Evolutionary conservation across 139 green algal genomes (phyloP).

Genomic region (Chlamydomonas asymmetrica): DNA sequence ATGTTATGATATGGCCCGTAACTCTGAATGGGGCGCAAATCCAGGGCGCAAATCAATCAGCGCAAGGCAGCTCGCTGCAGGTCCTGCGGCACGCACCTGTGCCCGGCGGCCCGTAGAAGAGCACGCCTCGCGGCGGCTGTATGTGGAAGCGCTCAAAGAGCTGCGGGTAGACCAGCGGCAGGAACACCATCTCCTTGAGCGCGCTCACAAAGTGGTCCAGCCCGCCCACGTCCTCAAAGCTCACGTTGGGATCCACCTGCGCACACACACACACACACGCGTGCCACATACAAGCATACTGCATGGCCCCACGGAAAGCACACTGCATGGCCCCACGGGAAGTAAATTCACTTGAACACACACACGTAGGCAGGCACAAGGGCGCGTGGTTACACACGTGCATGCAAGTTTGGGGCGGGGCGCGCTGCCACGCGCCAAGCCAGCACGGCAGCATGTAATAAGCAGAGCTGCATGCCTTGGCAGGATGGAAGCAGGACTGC

Average conservation of each 20-base stretch:
- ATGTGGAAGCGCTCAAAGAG: slow-evolving; percentile 90
- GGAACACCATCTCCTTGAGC: slow-evolving; percentile 98
- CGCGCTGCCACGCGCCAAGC: too few species aligned
- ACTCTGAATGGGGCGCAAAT: too few species aligned
- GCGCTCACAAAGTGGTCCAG: slow-evolving; percentile 83
- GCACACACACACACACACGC: too few species aligned
- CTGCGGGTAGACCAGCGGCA: slow-evolving; percentile 94
- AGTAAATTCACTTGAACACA: too few species aligned
- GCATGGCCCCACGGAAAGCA: neutral
- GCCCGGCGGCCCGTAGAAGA: slow-evolving; percentile 92
- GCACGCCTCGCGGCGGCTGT: slow-evolving; percentile 82
- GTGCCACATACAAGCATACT: neutral
- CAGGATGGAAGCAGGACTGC: neutral
- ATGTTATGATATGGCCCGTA: too few species aligned
- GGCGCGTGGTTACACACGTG: too few species aligned
- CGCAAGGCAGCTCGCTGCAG: too few species aligned
- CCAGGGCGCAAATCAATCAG: too few species aligned
- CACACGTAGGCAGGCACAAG: too few species aligned
- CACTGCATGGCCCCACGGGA: too few species aligned
- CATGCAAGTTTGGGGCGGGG: too few species aligned
- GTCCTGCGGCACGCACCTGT: slow-evolving; percentile 49
- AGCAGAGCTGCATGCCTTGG: neutral
- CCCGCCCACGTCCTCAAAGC: slow-evolving; percentile 88
- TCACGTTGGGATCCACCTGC: slow-evolving; percentile 83
- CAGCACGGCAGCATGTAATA: too few species aligned